Percentiles rank a stretch among this genome's conserved stretches.
phyloP scores from a whole-genome alignment of 768 basidiomycete species.

The Aureoboletus auriporus region DNA sequence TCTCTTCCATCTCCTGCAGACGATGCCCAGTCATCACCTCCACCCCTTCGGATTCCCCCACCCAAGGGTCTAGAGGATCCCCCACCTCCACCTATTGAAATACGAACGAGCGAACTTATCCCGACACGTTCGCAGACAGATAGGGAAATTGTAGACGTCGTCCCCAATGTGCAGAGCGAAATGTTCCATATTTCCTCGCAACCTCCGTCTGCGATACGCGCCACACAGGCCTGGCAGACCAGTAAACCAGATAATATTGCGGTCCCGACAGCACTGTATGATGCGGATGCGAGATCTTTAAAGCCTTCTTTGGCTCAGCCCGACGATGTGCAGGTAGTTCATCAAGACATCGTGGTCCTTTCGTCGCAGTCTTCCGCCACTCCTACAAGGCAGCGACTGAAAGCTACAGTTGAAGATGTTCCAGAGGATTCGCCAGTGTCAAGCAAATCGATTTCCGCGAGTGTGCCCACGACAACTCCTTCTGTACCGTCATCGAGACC shows the following conservation, averaged over 20 bases:
- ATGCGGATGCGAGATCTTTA: constrained; percentile 5
- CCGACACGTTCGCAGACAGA: constrained; percentile 14
- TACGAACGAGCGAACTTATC: constrained; percentile 25
- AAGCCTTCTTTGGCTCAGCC: constrained; percentile 1
- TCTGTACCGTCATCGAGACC: constrained; percentile 7
- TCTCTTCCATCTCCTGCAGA: constrained; percentile 16
- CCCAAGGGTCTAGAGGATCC: constrained; percentile 23
- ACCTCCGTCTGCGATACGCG: neutral
- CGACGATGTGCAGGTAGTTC: constrained; percentile 5
- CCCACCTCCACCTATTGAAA: constrained; percentile 18
- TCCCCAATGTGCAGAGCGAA: constrained; percentile 16
- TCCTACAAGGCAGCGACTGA: constrained; percentile 17
- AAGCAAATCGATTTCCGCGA: constrained; percentile 8
- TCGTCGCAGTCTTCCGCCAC: constrained; percentile 9
- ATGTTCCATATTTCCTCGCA: constrained; percentile 21
- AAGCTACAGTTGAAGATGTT: constrained; percentile 28
- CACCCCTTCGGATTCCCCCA: constrained; percentile 27
- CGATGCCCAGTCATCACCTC: constrained; percentile 22
- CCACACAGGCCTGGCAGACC: too few relatives aligned
- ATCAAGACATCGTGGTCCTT: constrained; percentile 12
- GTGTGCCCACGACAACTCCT: constrained; percentile 1
- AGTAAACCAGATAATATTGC: constrained; percentile 3
- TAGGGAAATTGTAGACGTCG: neutral
- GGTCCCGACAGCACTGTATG: neutral
- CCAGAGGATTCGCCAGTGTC: constrained; percentile 19